Conservation (phyloP, 2,329 filamentous ascomycete species). For the Torrubiella hemipterigena region DNA sequence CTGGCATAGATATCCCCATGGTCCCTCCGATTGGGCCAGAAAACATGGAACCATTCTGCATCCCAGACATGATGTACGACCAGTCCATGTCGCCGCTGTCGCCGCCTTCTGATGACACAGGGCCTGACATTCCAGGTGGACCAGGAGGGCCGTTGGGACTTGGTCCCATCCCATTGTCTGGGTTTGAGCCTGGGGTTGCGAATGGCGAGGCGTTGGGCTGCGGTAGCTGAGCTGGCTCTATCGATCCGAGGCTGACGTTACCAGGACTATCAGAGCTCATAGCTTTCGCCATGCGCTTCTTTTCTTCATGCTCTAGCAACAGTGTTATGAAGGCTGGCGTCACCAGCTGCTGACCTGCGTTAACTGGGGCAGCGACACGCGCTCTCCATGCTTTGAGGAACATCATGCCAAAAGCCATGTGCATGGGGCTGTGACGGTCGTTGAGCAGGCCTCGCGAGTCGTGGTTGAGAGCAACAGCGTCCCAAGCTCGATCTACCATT, state of each 20-base stretch:
- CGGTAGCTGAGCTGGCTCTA: slow-evolving; percentile 2
- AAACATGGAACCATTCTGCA: slow-evolving; percentile 20
- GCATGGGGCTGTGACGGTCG: slow-evolving; percentile 41
- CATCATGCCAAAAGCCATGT: slow-evolving; percentile 42
- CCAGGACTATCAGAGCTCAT: slow-evolving; percentile 12
- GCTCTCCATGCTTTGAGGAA: slow-evolving; percentile 54
- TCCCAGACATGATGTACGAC: slow-evolving; percentile 32
- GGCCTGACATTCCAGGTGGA: slow-evolving; percentile 2
- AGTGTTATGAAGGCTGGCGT: slow-evolving; percentile 34
- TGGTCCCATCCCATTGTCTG: slow-evolving; percentile 2
- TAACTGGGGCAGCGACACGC: slow-evolving; percentile 33
- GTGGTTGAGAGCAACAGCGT: slow-evolving; percentile 42
- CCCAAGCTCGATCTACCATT: slow-evolving; percentile 46
- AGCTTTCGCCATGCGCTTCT: slow-evolving; percentile 16
- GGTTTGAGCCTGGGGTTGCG: slow-evolving; percentile 8
- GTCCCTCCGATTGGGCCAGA: slow-evolving; percentile 16
- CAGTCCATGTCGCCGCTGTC: slow-evolving; percentile 30
- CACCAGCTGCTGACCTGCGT: slow-evolving; percentile 27
- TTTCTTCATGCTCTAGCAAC: slow-evolving; percentile 32
- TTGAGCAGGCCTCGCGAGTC: slow-evolving; percentile 36
- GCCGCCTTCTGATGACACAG: slow-evolving; percentile 3
- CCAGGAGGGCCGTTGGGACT: background rate
- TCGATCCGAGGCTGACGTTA: background rate
- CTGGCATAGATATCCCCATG: no score
- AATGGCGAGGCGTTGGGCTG: slow-evolving; percentile 4